Evolutionary conservation across 1,139 yeast genomes (phyloP).

Genomic region (Debaryomyces sp.): DNA sequence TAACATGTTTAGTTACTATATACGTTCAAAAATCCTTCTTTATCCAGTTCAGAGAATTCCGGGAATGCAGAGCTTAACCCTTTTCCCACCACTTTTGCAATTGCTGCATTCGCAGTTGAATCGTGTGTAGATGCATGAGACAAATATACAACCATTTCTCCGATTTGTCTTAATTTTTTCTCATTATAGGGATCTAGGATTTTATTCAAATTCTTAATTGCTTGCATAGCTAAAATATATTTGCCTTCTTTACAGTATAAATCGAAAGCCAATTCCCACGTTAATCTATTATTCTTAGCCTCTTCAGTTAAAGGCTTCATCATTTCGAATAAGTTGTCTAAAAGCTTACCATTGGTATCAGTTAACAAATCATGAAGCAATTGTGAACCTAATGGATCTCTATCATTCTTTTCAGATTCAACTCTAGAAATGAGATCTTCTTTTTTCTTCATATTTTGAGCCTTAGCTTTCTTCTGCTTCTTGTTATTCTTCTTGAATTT

Average conservation of each 20-base stretch:
- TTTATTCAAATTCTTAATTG: slow-evolving; percentile 40
- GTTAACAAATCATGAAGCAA: slow-evolving; percentile 30
- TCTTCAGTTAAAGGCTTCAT: slow-evolving; percentile 38
- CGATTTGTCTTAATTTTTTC: slow-evolving; percentile 25
- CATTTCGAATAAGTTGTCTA: slow-evolving; percentile 32
- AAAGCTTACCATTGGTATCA: slow-evolving; percentile 27
- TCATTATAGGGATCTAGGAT: slow-evolving; percentile 24
- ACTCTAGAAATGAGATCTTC: slow-evolving; percentile 43
- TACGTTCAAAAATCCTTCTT: slow-evolving; percentile 11
- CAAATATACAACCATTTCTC: slow-evolving; percentile 29
- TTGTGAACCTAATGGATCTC: slow-evolving; percentile 53
- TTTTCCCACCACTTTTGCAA: slow-evolving; percentile 48
- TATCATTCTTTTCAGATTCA: slow-evolving; percentile 47
- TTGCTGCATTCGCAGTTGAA: slow-evolving; percentile 38
- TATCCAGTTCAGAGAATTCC: slow-evolving; percentile 2
- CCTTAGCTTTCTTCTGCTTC: slow-evolving; percentile 37
- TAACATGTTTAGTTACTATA: slow-evolving; percentile 13
- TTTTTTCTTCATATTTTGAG: slow-evolving; percentile 39
- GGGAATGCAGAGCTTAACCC: slow-evolving; percentile 39
- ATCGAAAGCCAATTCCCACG: slow-evolving; percentile 43
- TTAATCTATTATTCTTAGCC: slow-evolving; percentile 34
- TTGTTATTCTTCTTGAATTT: slow-evolving; percentile 27
- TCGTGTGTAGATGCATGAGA: slow-evolving; percentile 28
- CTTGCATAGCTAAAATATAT: slow-evolving; percentile 51
- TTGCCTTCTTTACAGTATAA: slow-evolving; percentile 44